These are phyloP conservation scores for Vitis amurensis DNA, from an alignment of 164 flowering plant genomes.

Conservation along the genomic window DNA sequence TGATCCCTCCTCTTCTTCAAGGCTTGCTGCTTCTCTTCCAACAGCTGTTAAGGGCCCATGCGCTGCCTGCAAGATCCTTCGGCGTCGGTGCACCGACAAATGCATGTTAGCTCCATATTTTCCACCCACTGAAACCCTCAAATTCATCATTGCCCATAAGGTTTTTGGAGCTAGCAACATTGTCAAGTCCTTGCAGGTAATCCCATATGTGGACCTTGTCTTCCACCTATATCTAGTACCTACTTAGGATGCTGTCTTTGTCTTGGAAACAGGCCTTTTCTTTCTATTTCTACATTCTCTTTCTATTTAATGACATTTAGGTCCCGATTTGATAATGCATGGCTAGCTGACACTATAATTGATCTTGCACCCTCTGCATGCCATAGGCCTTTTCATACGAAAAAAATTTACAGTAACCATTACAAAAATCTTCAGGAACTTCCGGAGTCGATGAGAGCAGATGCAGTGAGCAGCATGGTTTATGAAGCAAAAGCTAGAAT, in stretches of 20 bases:
- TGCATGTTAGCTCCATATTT: slow-evolving; percentile 77
- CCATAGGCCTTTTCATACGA: too few relatives aligned
- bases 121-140: slow-evolving; percentile 70
- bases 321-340: too few relatives aligned
- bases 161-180: slow-evolving; percentile 85
- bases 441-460: slow-evolving; percentile 64
- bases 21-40: slow-evolving; percentile 15
- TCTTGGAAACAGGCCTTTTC: too few relatives aligned
- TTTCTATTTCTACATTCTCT: too few relatives aligned
- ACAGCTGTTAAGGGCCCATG: slow-evolving; percentile 53
- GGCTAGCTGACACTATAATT: too few relatives aligned
- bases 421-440: slow-evolving; percentile 45
- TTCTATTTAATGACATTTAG: too few relatives aligned
- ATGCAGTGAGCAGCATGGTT: slow-evolving; percentile 86
- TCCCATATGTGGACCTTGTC: too few relatives aligned
- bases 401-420: neutral
- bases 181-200: slow-evolving; percentile 75
- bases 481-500: slow-evolving; percentile 76
- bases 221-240: too few relatives aligned
- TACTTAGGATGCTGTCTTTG: too few relatives aligned
- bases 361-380: too few relatives aligned
- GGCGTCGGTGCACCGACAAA: slow-evolving; percentile 64
- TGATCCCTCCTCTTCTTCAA: slow-evolving; percentile 6
- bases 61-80: slow-evolving; percentile 79
- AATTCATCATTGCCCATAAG: slow-evolving; percentile 78